Percentiles rank a stretch among this genome's conserved stretches.
phyloP scores from a whole-genome alignment of 2,329 filamentous ascomycete genomes.

The Scedosporium apiospermum region DNA sequence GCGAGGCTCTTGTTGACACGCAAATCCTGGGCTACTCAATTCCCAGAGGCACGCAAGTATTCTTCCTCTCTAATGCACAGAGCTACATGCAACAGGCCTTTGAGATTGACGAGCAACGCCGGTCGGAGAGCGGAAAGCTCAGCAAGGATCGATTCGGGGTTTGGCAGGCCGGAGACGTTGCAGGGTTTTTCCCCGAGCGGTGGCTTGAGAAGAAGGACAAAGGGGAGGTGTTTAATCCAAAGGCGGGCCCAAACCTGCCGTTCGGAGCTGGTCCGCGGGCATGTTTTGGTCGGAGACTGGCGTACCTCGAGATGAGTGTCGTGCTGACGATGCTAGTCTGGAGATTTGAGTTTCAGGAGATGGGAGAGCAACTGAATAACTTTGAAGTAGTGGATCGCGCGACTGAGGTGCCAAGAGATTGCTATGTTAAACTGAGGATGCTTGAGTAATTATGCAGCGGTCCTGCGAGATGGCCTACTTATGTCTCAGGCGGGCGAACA shows the following conservation, averaged over 20 bases:
- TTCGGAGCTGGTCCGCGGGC: conserved; percentile 26
- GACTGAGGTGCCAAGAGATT: no score
- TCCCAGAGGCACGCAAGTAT: conserved; percentile 17
- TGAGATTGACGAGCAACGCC: conserved; percentile 8
- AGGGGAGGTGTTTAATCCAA: conserved; percentile 17
- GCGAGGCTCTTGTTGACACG: conserved; percentile 13
- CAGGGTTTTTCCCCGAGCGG: conserved; percentile 7
- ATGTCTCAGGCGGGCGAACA: no score
- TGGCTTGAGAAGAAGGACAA: conserved; percentile 4
- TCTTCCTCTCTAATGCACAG: conserved; percentile 10
- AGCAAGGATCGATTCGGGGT: conserved; percentile 10
- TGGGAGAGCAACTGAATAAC: no score
- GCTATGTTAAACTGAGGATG: no score
- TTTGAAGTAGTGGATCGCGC: no score
- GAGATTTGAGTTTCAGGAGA: conserved; percentile 12
- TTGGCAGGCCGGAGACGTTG: conserved; percentile 13
- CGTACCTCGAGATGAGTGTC: conserved; percentile 19
- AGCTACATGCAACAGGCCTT: conserved; percentile 4
- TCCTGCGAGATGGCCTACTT: no score
- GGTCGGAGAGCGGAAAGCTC: not conserved
- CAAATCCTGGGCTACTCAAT: conserved; percentile 16
- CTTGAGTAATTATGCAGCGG: no score
- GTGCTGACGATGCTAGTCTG: conserved; percentile 18
- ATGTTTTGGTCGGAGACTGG: conserved; percentile 26
- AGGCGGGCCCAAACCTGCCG: conserved; percentile 23